Percentiles rank a stretch among this genome's conserved stretches.
phyloP scores from a whole-genome alignment of 305 asterid species.

The Stenogyne calaminthoides region DNA sequence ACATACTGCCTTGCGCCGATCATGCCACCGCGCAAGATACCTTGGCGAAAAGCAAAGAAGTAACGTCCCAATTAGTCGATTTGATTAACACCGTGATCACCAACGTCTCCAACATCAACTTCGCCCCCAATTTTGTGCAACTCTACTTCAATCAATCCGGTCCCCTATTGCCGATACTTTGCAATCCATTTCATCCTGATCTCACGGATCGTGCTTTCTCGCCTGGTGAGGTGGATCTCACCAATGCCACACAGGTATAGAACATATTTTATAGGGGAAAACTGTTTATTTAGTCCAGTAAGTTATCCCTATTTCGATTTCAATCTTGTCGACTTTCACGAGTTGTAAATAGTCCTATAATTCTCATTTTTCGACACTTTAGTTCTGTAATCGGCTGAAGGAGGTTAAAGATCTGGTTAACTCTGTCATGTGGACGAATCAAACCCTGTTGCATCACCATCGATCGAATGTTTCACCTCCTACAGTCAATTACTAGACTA shows the following conservation, averaged over 20 bases:
- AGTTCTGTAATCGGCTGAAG: no score
- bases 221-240: conserved; percentile 65
- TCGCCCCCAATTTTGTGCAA: conserved; percentile 63
- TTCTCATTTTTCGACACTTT: no score
- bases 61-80: conserved; percentile 64
- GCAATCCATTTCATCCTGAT: conserved; percentile 74
- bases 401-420: no score
- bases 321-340: no score
- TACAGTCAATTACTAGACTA: no score
- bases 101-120: conserved; percentile 83
- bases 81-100: conserved; percentile 67
- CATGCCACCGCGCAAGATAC: conserved; percentile 75
- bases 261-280: not conserved
- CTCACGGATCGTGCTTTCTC: conserved; percentile 61
- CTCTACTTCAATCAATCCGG: conserved; percentile 92
- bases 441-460: no score
- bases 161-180: conserved; percentile 74
- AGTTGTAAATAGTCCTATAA: no score
- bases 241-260: conserved; percentile 74
- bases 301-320: no score
- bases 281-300: no score
- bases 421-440: no score
- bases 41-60: conserved; percentile 63
- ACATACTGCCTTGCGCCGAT: conserved; percentile 82
- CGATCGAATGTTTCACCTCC: no score